Evolutionary conservation across 2,329 filamentous ascomycete species (phyloP).

Genomic region (Zasmidium cellare): DNA sequence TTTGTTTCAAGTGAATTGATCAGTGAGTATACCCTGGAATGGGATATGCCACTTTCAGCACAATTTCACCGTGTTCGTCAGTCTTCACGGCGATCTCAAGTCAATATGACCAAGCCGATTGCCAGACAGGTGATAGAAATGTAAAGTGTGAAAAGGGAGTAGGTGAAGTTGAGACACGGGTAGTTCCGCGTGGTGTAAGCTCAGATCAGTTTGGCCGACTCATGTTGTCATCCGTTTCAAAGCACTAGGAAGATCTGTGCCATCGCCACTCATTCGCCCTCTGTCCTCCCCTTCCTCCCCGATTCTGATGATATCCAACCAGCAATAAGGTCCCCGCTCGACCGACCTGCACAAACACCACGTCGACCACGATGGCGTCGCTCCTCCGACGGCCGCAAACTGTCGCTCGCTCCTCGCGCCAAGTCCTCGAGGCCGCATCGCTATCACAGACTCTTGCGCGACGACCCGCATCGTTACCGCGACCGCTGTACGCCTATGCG

Average conservation of each 20-base stretch:
- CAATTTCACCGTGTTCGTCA: too few species aligned
- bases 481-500: constrained; percentile 46
- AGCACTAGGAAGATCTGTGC: background rate
- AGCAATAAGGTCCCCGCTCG: background rate
- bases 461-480: constrained; percentile 41
- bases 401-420: constrained; percentile 35
- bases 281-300: background rate
- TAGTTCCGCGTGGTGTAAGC: too few species aligned
- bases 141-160: too few species aligned
- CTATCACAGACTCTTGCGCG: constrained; percentile 36
- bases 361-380: constrained; percentile 31
- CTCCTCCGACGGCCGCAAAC: constrained; percentile 37
- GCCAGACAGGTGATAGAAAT: too few species aligned
- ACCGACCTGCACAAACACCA: constrained; percentile 1
- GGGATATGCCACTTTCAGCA: too few species aligned
- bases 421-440: constrained; percentile 34
- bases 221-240: background rate
- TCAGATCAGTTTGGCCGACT: background rate
- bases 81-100: too few species aligned
- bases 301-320: background rate
- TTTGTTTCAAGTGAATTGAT: too few species aligned
- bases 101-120: too few species aligned
- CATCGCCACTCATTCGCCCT: background rate
- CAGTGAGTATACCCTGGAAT: too few species aligned
- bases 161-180: too few species aligned